phyloP scores from a whole-genome alignment of 1,139 yeast genomes.

The Blastobotrys arbuscula region DNA sequence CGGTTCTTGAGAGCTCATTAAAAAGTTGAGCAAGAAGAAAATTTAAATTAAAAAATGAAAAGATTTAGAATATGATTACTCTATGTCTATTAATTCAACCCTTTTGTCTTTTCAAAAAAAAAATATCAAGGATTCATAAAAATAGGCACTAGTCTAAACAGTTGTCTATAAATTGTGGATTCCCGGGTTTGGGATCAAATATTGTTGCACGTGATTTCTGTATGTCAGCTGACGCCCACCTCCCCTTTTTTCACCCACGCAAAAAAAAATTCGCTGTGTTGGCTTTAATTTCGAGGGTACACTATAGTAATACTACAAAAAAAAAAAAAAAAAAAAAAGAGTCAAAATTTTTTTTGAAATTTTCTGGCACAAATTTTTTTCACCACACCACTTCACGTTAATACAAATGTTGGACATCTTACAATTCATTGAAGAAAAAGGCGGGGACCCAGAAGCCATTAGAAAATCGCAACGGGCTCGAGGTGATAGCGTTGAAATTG shows the following conservation, averaged over 20 bases:
- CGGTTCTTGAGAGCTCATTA: neutral
- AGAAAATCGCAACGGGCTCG: conserved; percentile 88
- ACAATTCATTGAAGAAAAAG: conserved; percentile 89
- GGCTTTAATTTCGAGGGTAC: no score
- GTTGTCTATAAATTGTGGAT: no score
- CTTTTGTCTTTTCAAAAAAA: no score
- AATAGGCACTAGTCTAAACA: no score
- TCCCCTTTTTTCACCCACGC: no score
- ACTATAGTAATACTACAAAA: neutral
- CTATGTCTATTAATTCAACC: neutral
- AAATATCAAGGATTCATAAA: no score
- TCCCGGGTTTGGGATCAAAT: no score
- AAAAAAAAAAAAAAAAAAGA: neutral
- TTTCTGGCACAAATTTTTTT: neutral
- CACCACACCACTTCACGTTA: neutral
- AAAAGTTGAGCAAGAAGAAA: no score
- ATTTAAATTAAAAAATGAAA: no score
- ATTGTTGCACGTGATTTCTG: no score
- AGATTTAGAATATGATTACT: neutral
- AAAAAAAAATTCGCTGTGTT: no score
- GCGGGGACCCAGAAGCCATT: conserved; percentile 89
- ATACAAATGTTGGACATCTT: conserved; percentile 76
- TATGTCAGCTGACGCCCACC: no score
- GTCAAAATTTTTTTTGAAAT: neutral
- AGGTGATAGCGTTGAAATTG: conserved; percentile 90